Base-by-base conservation (phyloP, 2,329 filamentous ascomycete genomes). In the Sporothrix schenckii region DNA sequence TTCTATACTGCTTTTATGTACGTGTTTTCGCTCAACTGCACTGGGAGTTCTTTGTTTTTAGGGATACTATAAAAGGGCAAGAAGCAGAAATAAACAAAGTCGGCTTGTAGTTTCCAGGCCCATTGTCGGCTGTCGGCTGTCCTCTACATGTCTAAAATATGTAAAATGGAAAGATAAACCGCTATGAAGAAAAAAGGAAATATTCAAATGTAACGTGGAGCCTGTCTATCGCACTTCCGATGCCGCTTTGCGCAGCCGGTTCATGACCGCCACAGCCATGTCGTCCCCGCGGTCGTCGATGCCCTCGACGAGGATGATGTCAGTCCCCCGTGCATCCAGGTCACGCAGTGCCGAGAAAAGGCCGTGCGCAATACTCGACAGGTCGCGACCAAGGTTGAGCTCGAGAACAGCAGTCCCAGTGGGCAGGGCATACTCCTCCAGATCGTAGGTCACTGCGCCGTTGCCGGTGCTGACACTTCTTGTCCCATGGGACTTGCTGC, bases 241-340 rank as follows among this genome's bases (percentile, higher is more conserved):
- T 30, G 92, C 91, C 69, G 92, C 92, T 81, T 94, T 94, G 74
- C 91, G 86, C 70, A 94, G 83, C 74, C 92, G 85, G 77, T 94
- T 94, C 91, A 94, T 94, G 74, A 94, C 89, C 30, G 92, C 95
- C 30, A 92, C 92, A 24, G 93, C 93, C 75, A 95, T 90, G 77
- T 95, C 92, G 77, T 95, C 92, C 44, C 91, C 89, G 71, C 91
- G 88, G 72, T 92, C 91, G 72, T 88, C 84, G 70, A 97, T 91
- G 2, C 94, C 94, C 79, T 99, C 95, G 13, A 98, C 92, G 75
- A 94, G 92, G 68, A 99, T 97, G 24, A 91, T 84, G 77, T 95
- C 89, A 4, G 93, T 93, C 41, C 89, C 87, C 73, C 88, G 85
- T 76, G 89, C 87, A 79, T 99, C 95, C 73, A 99, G 85, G 75